A percentile compares a stretch with the other conserved stretches of the same genome.
phyloP scores from a whole-genome alignment of 129 eudicot species.

The Helichrysum umbraculigerum region DNA sequence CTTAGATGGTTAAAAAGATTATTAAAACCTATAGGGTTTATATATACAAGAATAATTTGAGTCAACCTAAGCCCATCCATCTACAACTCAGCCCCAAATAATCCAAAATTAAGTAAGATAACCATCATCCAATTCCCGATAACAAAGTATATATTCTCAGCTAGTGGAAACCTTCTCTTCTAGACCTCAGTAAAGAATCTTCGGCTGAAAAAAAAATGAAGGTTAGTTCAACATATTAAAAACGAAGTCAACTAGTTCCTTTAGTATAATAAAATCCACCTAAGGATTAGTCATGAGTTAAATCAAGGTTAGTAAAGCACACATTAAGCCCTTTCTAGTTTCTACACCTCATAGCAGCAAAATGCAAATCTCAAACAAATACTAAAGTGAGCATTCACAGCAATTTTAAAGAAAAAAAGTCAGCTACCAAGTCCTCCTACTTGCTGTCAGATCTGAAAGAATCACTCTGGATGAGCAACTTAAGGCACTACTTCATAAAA shows the following conservation, averaged over 20 bases:
- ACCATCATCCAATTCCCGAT: conserved; percentile 15
- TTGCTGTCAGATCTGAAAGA: not conserved
- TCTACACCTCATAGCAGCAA: not conserved
- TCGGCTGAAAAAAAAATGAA: conserved; percentile 12
- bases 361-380: not conserved
- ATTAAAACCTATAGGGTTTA: not conserved
- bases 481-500: not conserved
- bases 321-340: not conserved
- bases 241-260: not conserved
- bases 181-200: conserved; percentile 55
- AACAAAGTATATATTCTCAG: not conserved
- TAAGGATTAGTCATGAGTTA: not conserved
- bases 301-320: not conserved
- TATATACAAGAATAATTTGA: not conserved
- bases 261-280: not conserved
- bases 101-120: not conserved
- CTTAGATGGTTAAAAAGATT: not conserved
- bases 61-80: not conserved
- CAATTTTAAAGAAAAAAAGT: not conserved
- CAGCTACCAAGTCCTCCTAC: not conserved
- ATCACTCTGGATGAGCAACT: not conserved
- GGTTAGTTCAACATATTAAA: not conserved
- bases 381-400: too few relatives aligned
- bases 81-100: not conserved
- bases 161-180: conserved; percentile 55